Percentiles rank a stretch among this genome's conserved stretches.
phyloP scores from a whole-genome alignment of 257 asterid species.

The Avicennia marina region DNA sequence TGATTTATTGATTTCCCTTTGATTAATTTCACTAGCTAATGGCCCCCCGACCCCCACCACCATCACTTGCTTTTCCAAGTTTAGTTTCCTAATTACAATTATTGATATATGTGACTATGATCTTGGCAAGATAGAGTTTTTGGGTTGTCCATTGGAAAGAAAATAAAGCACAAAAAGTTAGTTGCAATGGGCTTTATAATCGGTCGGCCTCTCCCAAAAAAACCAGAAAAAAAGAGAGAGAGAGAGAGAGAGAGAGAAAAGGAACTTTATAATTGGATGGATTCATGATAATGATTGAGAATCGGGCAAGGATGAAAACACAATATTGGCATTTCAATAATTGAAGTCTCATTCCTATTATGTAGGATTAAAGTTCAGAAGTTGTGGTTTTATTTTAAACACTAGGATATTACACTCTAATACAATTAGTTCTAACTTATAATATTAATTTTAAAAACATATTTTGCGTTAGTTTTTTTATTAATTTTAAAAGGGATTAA shows the following conservation, averaged over 20 bases:
- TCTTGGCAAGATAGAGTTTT: neutral
- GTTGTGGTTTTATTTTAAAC: neutral
- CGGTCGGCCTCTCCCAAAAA: no score
- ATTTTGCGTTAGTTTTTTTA: no score
- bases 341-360: neutral
- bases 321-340: neutral
- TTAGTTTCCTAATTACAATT: neutral
- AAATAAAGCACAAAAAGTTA: constrained; percentile 2
- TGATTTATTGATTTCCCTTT: constrained; percentile 14
- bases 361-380: neutral
- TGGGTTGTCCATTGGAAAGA: neutral
- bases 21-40: neutral
- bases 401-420: neutral
- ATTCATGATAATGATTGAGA: constrained; percentile 6
- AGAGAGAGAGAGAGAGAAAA: no score
- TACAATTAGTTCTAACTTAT: no score
- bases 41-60: neutral
- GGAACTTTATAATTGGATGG: constrained; percentile 1
- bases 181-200: no score
- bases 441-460: no score
- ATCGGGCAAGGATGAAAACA: neutral
- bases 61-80: neutral
- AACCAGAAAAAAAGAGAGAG: no score
- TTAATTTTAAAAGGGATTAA: neutral
- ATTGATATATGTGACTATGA: constrained; percentile 2